Base-by-base conservation (phyloP, 208 protist genomes). In the Borovskyia barvae region DNA sequence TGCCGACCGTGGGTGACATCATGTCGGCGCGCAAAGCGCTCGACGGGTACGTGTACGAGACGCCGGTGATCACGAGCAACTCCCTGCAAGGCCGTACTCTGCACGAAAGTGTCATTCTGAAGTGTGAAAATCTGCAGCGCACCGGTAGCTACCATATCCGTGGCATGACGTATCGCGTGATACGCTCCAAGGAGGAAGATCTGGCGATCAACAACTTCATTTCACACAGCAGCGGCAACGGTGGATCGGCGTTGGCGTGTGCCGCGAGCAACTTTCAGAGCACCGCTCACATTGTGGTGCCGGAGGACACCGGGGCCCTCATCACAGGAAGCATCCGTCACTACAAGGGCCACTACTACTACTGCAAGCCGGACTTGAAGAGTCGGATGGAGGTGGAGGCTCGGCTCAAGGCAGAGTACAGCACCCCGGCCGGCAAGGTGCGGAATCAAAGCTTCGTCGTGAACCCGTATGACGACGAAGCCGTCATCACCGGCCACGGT, bases 161-260 rank as follows among this genome's bases (percentile, higher is more conserved):
- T 24, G 85, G 85, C 20, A 78, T 77, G 57, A 82, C 86, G 32
- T 83, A 88, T 64, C 66, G 77, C 55, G 75, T 92, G 2, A 88
- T 92, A n/a, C 66, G 71, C 6, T 72, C 69, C 11, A 92, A 85
- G 64, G 80, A 86, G 49, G 42, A 41, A n/a, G 85, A 88, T 37
- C 45, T 92, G 6, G 70, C 55, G 14, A 66, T 84, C 52, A 81
- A 86, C 45, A 72, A 80, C 57, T 92, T 98, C 39, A 67, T 97
- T 32, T 88, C 91, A 6, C 88, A 89, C 69, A 92, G 80, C 43
- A 93, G 88, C 30, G 94, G 92, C 39, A 98, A 98, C 74, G 85
- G 93, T 32, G 91, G 91, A 14, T 77, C 97, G 53, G 94, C 94
- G 41, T 77, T 98, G 30, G 76, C 93, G n/a, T 77, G 93, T 32